These are phyloP conservation scores for Jackrogersella minutella DNA, from an alignment of 495 filamentous ascomycete genomes.

Conservation along the genomic window DNA sequence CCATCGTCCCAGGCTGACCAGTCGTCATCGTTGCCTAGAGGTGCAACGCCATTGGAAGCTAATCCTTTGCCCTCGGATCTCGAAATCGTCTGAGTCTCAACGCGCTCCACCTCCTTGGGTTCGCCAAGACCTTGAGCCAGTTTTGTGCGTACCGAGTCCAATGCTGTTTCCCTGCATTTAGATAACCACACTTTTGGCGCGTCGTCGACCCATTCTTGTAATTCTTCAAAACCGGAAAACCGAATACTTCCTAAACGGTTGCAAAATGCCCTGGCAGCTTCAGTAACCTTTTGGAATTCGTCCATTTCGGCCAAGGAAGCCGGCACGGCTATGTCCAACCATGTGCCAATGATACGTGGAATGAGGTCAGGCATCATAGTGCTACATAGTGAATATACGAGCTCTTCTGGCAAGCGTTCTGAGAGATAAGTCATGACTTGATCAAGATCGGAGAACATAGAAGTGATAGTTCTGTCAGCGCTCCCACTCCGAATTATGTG, in stretches of 20 bases:
- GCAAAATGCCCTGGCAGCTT: conserved; percentile 68
- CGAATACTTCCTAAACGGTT: conserved; percentile 65
- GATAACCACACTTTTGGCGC: conserved; percentile 84
- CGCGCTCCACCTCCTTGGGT: conserved; percentile 74
- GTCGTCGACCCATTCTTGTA: conserved; percentile 81
- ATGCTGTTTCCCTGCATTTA: conserved; percentile 78
- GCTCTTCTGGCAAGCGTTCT: conserved; percentile 67
- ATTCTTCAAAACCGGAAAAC: conserved; percentile 72
- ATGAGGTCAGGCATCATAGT: conserved; percentile 72
- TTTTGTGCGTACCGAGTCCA: conserved; percentile 75
- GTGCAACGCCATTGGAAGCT: conserved; percentile 58
- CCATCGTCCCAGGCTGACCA: conserved; percentile 80
- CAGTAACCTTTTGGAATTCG: conserved; percentile 71
- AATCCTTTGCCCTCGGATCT: conserved; percentile 69
- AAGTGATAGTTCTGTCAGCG: conserved; percentile 51
- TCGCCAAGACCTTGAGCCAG: conserved; percentile 68
- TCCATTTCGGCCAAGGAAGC: conserved; percentile 71
- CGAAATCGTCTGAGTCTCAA: conserved; percentile 82
- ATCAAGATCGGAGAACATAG: conserved; percentile 67
- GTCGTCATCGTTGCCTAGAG: conserved; percentile 54
- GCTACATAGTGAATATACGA: conserved; percentile 68
- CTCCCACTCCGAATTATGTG: conserved; percentile 44
- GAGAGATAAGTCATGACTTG: conserved; percentile 71
- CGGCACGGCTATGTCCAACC: conserved; percentile 81
- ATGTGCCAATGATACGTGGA: conserved; percentile 70